Base-by-base conservation (phyloP, 306 rosid genomes). In the Styphnolobium japonicum region DNA sequence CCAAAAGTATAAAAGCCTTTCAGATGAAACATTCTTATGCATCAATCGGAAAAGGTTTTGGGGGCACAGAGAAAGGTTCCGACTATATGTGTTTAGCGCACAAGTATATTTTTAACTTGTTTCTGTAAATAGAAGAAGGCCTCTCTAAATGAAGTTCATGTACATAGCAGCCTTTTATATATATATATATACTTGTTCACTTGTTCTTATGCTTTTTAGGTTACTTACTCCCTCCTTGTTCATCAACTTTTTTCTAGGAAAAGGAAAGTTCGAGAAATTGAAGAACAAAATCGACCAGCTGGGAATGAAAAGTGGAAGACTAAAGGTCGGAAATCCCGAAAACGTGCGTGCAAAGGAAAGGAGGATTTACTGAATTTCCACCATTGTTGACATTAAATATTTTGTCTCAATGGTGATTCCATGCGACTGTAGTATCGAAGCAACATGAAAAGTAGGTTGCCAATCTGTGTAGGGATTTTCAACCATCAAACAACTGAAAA, bases 241-340 rank as follows among this genome's bases (percentile, higher is more conserved):
- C 21, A 14, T 22, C 25, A 49, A 65, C 60, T 12, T 33, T 79
- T 53, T 79, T 16, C 57, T 68, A 95, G 98, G 86, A 91, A 91
- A 76, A 90, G 96, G 53, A 91, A 90, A 90, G 93, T 95, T 51
- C 84, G 53, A 65, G 97, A 91, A 79, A 95, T 92, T 29, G 96
- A 92, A 86, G 98, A 89, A 75, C 60, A 85, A 29, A 87, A 77
- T 51, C 90, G 51, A 80, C 90, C 94, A 0, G 94, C n/a, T 46
- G 93, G 95, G 29, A 92, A 92, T 78, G 80, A 82, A 3, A 95
- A 88, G 45, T 95, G 98, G 98, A 95, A 92, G 88, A 92, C 79
- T 31, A 85, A 83, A 61, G 91, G 95, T 55, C 75, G 46, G 42
- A 79, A 75, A 60, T 67, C 98, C 21, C 69, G 46, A 64, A 90